Conservation (phyloP, 2,329 filamentous ascomycete genomes). For the Penicillium psychrosexuale region DNA sequence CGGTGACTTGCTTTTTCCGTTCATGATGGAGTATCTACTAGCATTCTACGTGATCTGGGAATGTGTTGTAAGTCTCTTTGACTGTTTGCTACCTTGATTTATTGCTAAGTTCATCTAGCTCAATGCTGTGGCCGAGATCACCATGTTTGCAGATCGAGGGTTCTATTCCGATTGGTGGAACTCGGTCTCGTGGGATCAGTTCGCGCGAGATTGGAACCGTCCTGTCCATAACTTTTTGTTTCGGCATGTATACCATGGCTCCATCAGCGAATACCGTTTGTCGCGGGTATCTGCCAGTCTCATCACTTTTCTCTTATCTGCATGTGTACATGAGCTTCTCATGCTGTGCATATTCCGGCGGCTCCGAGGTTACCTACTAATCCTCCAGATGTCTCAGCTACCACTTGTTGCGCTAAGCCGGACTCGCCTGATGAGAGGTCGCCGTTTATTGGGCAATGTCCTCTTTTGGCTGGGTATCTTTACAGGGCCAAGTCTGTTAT, state of each 20-base stretch:
- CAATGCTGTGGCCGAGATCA: slow-evolving; percentile 74
- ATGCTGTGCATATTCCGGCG: slow-evolving; percentile 73
- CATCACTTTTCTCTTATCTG: slow-evolving; percentile 70
- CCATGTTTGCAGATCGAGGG: slow-evolving; percentile 70
- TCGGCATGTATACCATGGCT: slow-evolving; percentile 74
- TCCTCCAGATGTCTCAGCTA: slow-evolving; percentile 71
- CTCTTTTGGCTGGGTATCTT: slow-evolving; percentile 79
- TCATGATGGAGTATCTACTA: slow-evolving; percentile 74
- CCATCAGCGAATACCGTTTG: slow-evolving; percentile 69
- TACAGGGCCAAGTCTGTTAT: slow-evolving; percentile 66
- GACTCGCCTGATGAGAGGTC: slow-evolving; percentile 61
- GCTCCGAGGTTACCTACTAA: slow-evolving; percentile 23
- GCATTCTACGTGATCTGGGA: slow-evolving; percentile 83
- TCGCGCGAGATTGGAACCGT: slow-evolving; percentile 77
- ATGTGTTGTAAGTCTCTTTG: slow-evolving; percentile 45
- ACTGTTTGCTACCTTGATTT: neutral
- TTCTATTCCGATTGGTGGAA: slow-evolving; percentile 58
- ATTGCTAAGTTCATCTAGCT: slow-evolving; percentile 37
- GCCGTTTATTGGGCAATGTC: slow-evolving; percentile 64
- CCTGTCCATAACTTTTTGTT: slow-evolving; percentile 76
- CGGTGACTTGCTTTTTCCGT: slow-evolving; percentile 72
- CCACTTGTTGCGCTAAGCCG: slow-evolving; percentile 66
- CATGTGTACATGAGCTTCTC: slow-evolving; percentile 69
- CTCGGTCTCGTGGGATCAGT: slow-evolving; percentile 58
- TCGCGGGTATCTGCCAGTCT: slow-evolving; percentile 69